Evolutionary conservation across 805 yeast species (phyloP).

Genomic region (Spencermartinsiella europaea): DNA sequence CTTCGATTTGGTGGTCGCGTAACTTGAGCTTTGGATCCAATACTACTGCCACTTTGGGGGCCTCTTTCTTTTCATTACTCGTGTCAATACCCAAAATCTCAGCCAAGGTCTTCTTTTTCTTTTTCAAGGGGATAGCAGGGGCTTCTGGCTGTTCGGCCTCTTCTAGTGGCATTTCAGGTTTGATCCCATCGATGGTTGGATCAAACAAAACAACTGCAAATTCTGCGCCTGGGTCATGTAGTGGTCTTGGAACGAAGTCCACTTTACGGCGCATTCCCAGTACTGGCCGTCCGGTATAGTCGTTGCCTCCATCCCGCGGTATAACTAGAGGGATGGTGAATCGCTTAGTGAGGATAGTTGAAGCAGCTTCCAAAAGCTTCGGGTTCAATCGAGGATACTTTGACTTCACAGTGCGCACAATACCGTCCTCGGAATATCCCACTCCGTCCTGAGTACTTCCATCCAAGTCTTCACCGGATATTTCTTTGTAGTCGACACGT

Average conservation of each 20-base stretch:
- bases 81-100: slow-evolving; percentile 70
- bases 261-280: slow-evolving; percentile 74
- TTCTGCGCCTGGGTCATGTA: slow-evolving; percentile 93
- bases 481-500: slow-evolving; percentile 8
- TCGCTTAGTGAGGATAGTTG: slow-evolving; percentile 8
- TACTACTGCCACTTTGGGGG: slow-evolving; percentile 90
- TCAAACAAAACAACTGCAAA: slow-evolving; percentile 92
- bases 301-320: slow-evolving; percentile 13
- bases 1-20: slow-evolving; percentile 95
- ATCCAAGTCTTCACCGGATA: slow-evolving; percentile 3
- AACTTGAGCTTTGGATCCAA: slow-evolving; percentile 84
- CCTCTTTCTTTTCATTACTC: slow-evolving; percentile 44
- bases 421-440: not conserved
- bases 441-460: not conserved
- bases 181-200: slow-evolving; percentile 69
- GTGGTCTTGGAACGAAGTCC: slow-evolving; percentile 73
- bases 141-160: slow-evolving; percentile 10
- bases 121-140: slow-evolving; percentile 19
- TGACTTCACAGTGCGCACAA: not conserved
- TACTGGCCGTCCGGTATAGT: slow-evolving; percentile 57
- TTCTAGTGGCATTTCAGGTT: slow-evolving; percentile 23
- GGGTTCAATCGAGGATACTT: not conserved
- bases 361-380: slow-evolving; percentile 3
- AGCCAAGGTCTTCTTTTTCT: slow-evolving; percentile 49
- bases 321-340: slow-evolving; percentile 18